Evolutionary conservation across 495 filamentous ascomycete species (phyloP).

Genomic region (Letharia lupina): DNA sequence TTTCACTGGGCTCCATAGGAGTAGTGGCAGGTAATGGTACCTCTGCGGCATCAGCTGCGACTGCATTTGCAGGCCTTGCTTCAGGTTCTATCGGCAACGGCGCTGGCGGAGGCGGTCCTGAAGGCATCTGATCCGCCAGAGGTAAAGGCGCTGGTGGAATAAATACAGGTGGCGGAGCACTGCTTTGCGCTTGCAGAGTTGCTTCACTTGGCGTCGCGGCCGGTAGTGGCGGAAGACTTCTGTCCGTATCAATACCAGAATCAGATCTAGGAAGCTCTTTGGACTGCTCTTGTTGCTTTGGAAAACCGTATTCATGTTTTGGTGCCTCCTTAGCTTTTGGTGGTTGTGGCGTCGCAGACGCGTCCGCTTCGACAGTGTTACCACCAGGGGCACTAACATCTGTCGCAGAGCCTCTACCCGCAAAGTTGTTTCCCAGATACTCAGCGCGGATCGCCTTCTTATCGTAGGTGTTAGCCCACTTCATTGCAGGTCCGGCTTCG

Average conservation of each 20-base stretch:
- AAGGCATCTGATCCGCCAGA: slow-evolving; percentile 16
- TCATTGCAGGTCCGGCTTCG: slow-evolving; percentile 87
- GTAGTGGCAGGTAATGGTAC: slow-evolving; percentile 27
- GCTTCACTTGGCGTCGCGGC: slow-evolving; percentile 22
- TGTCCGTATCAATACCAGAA: slow-evolving; percentile 14
- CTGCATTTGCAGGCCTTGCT: slow-evolving; percentile 24
- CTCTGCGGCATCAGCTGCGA: slow-evolving; percentile 29
- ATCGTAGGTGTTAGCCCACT: slow-evolving; percentile 89
- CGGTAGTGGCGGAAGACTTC: slow-evolving; percentile 26
- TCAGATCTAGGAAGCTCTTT: slow-evolving; percentile 13
- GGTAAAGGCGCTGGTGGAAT: slow-evolving; percentile 16
- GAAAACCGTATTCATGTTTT: slow-evolving; percentile 23
- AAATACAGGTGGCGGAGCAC: slow-evolving; percentile 12
- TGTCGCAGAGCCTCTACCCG: slow-evolving; percentile 50
- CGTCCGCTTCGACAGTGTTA: slow-evolving; percentile 15
- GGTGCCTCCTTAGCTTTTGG: slow-evolving; percentile 26
- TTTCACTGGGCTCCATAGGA: slow-evolving; percentile 12
- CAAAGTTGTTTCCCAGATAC: slow-evolving; percentile 65
- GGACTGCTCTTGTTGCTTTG: slow-evolving; percentile 11
- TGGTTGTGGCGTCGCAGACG: slow-evolving; percentile 21
- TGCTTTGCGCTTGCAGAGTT: slow-evolving; percentile 22
- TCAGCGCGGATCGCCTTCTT: slow-evolving; percentile 71
- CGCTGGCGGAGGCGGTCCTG: slow-evolving; percentile 17
- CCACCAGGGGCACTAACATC: slow-evolving; percentile 21
- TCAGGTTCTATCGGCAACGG: slow-evolving; percentile 33